Base-by-base conservation (phyloP, 257 asterid genomes). In the Scutellaria barbata region DNA sequence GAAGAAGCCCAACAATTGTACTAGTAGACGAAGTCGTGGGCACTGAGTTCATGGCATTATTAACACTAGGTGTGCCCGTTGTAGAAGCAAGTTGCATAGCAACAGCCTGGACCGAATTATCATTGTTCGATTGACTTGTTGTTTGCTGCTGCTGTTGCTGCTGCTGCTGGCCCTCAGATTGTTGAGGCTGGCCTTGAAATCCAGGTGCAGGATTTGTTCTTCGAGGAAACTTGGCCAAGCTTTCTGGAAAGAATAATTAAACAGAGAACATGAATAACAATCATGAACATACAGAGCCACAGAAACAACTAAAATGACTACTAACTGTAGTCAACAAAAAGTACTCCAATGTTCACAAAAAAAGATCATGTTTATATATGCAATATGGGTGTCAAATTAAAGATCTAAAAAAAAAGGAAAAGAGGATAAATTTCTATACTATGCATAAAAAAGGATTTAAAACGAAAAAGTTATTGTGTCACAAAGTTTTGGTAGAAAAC, bases 221-320 rank as follows among this genome's bases (percentile, higher is more conserved):
- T 74, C 98, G 84, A 71, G 98, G 99, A 78, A 85, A 92, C 85
- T 92, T 95, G 57, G 92, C 79, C 86, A 95, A 83, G 77, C 99
- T 95, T 82, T 92, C 99, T 95, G 91, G 5, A 61, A 66, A 83
- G 71, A 68, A 39, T 73, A 78, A 47, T 56, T 16, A 20, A 39
- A 14, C 7, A 56, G 16, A 22, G 0, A 7, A 39, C 40, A 25
- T 45, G 14, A 3, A 10, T 50, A 3, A n/a, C 43, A 48, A 52
- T 20, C 25, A 40, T 74, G 68, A 30, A 41, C 22, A 5, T 10
- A 37, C 39, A 41, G 33, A 18, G 58, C n/a, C n/a, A n/a, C n/a
- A 18, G n/a, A 11, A 5, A 30, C 16, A 40, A 51, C n/a, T 40
- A 57, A 9, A 18, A 37, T 12, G 37, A 43, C n/a, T 42, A 14